phyloP scores from a whole-genome alignment of 1,284 basidiomycete species.

The Exobasidium cylindrosporum region DNA sequence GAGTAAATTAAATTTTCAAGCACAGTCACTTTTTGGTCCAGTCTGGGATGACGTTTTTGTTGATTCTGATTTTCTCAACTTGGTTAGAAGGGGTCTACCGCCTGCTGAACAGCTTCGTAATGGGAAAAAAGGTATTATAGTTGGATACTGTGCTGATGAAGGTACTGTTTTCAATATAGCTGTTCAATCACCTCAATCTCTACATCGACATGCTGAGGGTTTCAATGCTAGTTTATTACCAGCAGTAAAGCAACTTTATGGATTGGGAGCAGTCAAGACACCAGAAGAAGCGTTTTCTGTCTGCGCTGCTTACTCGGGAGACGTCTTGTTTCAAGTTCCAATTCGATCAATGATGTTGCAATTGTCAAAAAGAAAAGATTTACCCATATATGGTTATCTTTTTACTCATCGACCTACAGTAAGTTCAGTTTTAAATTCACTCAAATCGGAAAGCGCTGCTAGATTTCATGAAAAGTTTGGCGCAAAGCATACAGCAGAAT shows the following conservation, averaged over 20 bases:
- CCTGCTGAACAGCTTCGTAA: slow-evolving; percentile 22
- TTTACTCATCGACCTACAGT: slow-evolving; percentile 27
- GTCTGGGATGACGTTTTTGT: slow-evolving; percentile 36
- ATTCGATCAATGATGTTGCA: slow-evolving; percentile 24
- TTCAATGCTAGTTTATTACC: slow-evolving; percentile 20
- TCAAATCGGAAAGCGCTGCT: neutral
- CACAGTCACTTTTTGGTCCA: slow-evolving; percentile 18
- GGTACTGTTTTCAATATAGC: slow-evolving; percentile 40
- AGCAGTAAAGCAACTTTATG: slow-evolving; percentile 22
- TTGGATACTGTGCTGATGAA: slow-evolving; percentile 34
- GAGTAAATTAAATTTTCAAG: neutral
- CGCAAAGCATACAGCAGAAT: slow-evolving; percentile 29
- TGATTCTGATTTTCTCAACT: neutral
- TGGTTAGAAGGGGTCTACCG: slow-evolving; percentile 1
- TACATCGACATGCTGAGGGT: slow-evolving; percentile 17
- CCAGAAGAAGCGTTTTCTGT: slow-evolving; percentile 23
- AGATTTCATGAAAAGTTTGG: slow-evolving; percentile 28
- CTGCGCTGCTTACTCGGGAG: slow-evolving; percentile 35
- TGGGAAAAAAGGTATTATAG: slow-evolving; percentile 23
- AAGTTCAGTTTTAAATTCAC: slow-evolving; percentile 11
- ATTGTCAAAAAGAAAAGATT: slow-evolving; percentile 7
- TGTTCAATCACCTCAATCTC: slow-evolving; percentile 21
- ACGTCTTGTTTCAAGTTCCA: slow-evolving; percentile 30
- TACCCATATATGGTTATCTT: slow-evolving; percentile 25
- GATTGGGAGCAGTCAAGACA: slow-evolving; percentile 9